Evolutionary conservation across 75 land plant genomes (phyloP).

Genomic region (Selaginella moellendorffii): DNA sequence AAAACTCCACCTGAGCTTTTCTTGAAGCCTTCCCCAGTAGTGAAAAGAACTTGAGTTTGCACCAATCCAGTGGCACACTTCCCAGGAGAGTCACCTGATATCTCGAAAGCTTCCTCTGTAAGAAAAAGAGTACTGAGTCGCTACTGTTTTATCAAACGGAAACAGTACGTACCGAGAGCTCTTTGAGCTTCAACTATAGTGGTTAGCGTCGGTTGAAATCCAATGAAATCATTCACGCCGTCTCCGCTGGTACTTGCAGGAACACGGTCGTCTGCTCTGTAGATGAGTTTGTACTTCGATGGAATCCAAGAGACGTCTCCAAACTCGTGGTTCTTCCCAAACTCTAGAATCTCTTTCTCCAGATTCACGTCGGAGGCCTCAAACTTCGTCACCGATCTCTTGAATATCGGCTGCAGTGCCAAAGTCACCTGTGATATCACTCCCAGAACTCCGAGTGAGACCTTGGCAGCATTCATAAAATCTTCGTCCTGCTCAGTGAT

Average conservation of each 20-base stretch:
- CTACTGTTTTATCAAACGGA: too few species aligned
- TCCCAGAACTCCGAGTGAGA: too few species aligned
- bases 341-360: neutral
- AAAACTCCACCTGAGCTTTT: neutral
- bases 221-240: neutral
- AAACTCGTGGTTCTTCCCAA: slow-evolving; percentile 14
- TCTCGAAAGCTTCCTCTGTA: neutral
- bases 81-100: neutral
- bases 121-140: neutral
- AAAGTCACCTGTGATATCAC: too few species aligned
- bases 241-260: neutral
- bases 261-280: slow-evolving; percentile 7
- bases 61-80: neutral
- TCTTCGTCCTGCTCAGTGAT: too few species aligned
- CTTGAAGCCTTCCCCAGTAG: neutral
- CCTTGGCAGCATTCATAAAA: too few species aligned
- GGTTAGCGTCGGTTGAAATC: neutral
- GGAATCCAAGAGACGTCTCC: slow-evolving; percentile 12
- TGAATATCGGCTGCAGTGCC: too few species aligned
- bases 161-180: neutral
- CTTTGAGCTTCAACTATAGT: neutral
- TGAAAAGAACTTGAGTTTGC: neutral
- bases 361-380: neutral
- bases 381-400: neutral
- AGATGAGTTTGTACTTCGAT: neutral